Evolutionary conservation across 495 filamentous ascomycete genomes (phyloP).

Genomic region (Patellaria atrata): DNA sequence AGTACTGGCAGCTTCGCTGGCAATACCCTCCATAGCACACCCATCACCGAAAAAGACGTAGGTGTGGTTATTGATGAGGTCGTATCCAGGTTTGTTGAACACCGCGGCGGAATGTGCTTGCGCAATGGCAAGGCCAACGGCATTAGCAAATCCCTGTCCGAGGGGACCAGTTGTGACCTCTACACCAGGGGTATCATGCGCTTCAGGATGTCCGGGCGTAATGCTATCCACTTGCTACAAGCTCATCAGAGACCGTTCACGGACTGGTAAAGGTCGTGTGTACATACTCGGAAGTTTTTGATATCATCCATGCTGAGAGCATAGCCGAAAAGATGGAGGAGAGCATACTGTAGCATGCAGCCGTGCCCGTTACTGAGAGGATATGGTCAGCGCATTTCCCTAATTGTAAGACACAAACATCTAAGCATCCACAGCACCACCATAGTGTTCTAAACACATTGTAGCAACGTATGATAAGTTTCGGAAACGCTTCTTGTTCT

Average conservation of each 20-base stretch:
- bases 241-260: slow-evolving; percentile 6
- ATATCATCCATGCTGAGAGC: slow-evolving; percentile 72
- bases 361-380: slow-evolving; percentile 78
- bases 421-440: no score
- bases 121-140: slow-evolving; percentile 77
- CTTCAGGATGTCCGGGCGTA: slow-evolving; percentile 92
- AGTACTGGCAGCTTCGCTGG: slow-evolving; percentile 77
- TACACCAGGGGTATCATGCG: slow-evolving; percentile 88
- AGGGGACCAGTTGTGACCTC: slow-evolving; percentile 72
- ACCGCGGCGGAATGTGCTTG: slow-evolving; percentile 75
- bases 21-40: slow-evolving; percentile 96
- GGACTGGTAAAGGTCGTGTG: background rate
- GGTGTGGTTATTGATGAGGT: slow-evolving; percentile 91
- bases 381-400: slow-evolving; percentile 15
- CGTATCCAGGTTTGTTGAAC: slow-evolving; percentile 96
- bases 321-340: slow-evolving; percentile 95
- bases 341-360: slow-evolving; percentile 98
- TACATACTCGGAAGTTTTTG: slow-evolving; percentile 84
- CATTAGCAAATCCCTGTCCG: slow-evolving; percentile 24
- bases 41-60: slow-evolving; percentile 95
- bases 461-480: no score
- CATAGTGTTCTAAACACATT: no score
- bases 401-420: no score
- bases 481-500: no score
- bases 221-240: slow-evolving; percentile 70